Percentiles rank a stretch among this genome's conserved stretches.
These are phyloP conservation scores for Geosmithia flava DNA, from an alignment of 2,329 filamentous ascomycete genomes.

Conservation along the genomic window DNA sequence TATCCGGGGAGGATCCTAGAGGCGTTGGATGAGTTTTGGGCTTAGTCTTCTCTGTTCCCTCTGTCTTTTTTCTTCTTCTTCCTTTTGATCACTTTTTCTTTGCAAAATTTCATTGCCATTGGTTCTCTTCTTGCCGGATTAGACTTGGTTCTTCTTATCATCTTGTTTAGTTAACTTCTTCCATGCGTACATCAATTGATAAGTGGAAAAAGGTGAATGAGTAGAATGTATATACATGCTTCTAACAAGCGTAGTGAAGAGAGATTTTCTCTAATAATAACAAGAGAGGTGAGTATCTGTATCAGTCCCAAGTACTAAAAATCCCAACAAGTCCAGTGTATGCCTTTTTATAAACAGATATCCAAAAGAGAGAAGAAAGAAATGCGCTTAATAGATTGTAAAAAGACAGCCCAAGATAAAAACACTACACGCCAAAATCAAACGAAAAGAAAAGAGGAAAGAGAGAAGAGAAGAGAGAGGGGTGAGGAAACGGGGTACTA, in stretches of 20 bases:
- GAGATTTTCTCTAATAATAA: too few relatives aligned
- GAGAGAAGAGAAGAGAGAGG: neutral
- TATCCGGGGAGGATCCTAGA: constrained; percentile 28
- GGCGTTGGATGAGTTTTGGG: constrained; percentile 36
- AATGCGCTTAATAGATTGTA: too few relatives aligned
- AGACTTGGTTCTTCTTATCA: too few relatives aligned
- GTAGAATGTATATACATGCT: neutral
- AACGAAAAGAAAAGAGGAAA: neutral
- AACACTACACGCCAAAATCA: too few relatives aligned
- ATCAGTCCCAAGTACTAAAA: neutral
- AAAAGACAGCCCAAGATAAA: too few relatives aligned
- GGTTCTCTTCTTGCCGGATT: too few relatives aligned
- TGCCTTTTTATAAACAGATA: too few relatives aligned
- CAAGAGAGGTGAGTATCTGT: neutral
- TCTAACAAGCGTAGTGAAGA: neutral
- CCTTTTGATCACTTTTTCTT: neutral
- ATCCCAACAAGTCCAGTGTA: neutral
- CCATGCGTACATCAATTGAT: too few relatives aligned
- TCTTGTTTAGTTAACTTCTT: too few relatives aligned
- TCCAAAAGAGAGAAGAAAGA: too few relatives aligned
- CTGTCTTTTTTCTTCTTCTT: neutral
- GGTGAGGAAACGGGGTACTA: constrained; percentile 15
- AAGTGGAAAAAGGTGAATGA: neutral
- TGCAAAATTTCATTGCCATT: too few relatives aligned
- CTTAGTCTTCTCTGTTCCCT: neutral